phyloP scores from a whole-genome alignment of 108 stramenopile species.

The Cyclotella choctawhatcheeana region DNA sequence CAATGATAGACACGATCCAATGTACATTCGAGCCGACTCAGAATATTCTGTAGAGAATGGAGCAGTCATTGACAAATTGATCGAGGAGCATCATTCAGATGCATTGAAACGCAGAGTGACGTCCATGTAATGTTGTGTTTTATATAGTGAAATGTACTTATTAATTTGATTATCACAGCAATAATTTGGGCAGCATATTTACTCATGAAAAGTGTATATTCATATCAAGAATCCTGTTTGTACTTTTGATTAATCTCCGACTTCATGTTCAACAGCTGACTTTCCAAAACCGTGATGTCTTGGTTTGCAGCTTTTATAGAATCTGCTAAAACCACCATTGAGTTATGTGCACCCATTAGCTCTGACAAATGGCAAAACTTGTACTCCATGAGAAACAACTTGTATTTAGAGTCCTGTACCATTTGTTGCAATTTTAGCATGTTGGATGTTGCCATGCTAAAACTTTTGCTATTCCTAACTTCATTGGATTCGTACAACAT shows the following conservation, averaged over 20 bases:
- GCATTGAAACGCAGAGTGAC: slow-evolving; percentile 36
- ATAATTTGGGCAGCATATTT: too few relatives aligned
- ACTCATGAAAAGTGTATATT: too few relatives aligned
- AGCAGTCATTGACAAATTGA: slow-evolving; percentile 28
- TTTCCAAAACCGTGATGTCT: background rate
- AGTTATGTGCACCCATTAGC: background rate
- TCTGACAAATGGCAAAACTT: background rate
- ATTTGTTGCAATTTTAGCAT: slow-evolving; percentile 2
- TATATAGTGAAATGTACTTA: too few relatives aligned
- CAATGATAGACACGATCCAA: slow-evolving; percentile 64
- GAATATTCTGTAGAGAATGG: slow-evolving; percentile 49
- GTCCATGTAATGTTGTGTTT: slow-evolving; percentile 25
- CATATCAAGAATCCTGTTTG: too few relatives aligned
- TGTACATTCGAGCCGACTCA: slow-evolving; percentile 64
- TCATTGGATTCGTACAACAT: background rate
- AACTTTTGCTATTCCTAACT: slow-evolving; percentile 1
- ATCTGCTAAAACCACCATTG: background rate
- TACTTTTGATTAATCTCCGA: slow-evolving; percentile 1
- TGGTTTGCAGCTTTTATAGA: background rate
- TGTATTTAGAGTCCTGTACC: background rate
- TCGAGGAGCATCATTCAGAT: slow-evolving; percentile 42
- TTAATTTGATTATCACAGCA: too few relatives aligned
- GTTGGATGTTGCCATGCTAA: background rate
- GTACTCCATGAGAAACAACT: slow-evolving; percentile 2
- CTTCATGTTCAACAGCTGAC: background rate